A percentile compares a stretch with the other conserved stretches of the same genome.
Conservation (phyloP, 495 filamentous ascomycete species). For the Aspergillus ellipticus region DNA sequence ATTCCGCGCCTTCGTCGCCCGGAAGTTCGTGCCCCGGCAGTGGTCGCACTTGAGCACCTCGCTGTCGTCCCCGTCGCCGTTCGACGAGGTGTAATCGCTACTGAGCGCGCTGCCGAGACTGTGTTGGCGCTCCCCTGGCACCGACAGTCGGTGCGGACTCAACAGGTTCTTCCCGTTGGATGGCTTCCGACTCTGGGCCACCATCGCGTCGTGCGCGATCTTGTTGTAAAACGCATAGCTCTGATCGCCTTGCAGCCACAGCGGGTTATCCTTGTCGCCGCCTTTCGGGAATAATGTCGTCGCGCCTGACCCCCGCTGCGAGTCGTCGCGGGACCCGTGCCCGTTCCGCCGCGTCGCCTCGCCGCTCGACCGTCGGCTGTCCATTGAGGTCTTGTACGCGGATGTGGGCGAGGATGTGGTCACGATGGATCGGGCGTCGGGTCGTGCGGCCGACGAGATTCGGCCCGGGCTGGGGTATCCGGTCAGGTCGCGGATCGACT, state of each 20-base stretch:
- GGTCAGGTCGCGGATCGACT: conserved; percentile 33
- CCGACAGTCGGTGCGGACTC: conserved; percentile 23
- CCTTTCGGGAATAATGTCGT: conserved; percentile 17
- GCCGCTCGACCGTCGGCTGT: conserved; percentile 22
- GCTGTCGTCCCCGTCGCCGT: conserved; percentile 34
- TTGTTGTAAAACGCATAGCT: conserved; percentile 53
- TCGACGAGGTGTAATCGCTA: conserved; percentile 40
- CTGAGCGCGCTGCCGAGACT: conserved; percentile 43
- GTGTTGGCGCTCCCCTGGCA: conserved; percentile 24
- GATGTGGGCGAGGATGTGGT: conserved; percentile 38
- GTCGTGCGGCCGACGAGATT: conserved; percentile 12
- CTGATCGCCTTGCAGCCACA: conserved; percentile 51
- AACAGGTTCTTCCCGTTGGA: conserved; percentile 20
- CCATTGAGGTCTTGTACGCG: conserved; percentile 26
- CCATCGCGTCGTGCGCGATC: conserved; percentile 43
- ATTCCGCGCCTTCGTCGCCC: conserved; percentile 41
- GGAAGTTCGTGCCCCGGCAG: conserved; percentile 52
- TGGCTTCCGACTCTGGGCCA: conserved; percentile 26
- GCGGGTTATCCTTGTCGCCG: conserved; percentile 37
- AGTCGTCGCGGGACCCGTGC: conserved; percentile 1
- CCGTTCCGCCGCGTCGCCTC: background rate
- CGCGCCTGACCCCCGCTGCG: conserved; percentile 14
- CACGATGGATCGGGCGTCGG: conserved; percentile 29
- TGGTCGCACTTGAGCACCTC: conserved; percentile 47
- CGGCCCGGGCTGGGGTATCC: conserved; percentile 27